These are phyloP conservation scores for Tylopilus felleus DNA, from an alignment of 768 basidiomycete species.

Conservation along the genomic window DNA sequence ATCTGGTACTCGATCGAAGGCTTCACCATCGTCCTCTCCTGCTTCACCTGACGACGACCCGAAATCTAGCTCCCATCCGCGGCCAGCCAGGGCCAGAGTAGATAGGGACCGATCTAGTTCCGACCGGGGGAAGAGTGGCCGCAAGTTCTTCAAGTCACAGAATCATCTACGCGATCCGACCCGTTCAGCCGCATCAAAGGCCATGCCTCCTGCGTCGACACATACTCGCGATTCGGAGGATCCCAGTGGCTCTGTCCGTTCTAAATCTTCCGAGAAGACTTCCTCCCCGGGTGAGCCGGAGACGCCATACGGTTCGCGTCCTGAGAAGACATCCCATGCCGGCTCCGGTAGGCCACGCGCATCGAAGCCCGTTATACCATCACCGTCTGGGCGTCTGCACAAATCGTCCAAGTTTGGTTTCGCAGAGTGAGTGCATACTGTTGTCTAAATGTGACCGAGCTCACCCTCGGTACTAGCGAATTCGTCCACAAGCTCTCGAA, in stretches of 20 bases:
- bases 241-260: conserved; percentile 4
- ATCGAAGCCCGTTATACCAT: conserved; percentile 31
- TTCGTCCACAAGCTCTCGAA: conserved; percentile 29
- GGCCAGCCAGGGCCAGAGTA: conserved; percentile 9
- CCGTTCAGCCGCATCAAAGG: conserved; percentile 10
- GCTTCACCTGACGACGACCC: conserved; percentile 11
- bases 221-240: conserved; percentile 11
- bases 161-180: conserved; percentile 22
- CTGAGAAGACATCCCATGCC: conserved; percentile 12
- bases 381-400: conserved; percentile 21
- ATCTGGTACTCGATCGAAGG: conserved; percentile 7
- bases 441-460: neutral
- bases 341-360: conserved; percentile 12
- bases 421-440: conserved; percentile 25
- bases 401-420: conserved; percentile 24
- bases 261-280: conserved; percentile 16
- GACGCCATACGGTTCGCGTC: conserved; percentile 5
- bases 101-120: conserved; percentile 16
- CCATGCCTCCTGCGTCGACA: conserved; percentile 8
- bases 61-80: conserved; percentile 17
- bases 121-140: conserved; percentile 18
- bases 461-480: conserved; percentile 23
- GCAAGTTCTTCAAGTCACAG: conserved; percentile 19
- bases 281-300: conserved; percentile 1
- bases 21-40: conserved; percentile 12